Evolutionary conservation across 2,329 filamentous ascomycete genomes (phyloP), one percentile per base, ranked within the genome.

Genomic region (Colletotrichum sp.): DNA sequence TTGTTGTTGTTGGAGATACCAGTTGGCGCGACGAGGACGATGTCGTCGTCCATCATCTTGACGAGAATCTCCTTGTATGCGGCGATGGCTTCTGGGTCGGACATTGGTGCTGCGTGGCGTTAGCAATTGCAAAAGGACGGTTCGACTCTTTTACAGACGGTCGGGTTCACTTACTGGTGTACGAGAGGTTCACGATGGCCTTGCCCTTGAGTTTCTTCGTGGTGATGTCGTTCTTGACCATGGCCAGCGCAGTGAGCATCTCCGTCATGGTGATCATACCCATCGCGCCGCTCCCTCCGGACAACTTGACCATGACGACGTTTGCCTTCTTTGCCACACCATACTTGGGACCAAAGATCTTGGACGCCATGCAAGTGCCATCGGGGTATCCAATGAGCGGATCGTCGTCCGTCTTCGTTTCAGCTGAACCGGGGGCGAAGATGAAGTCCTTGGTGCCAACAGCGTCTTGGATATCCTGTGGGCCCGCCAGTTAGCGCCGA

Each of bases 21-120:
- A 0, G 60, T 64, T 2, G 60, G n/a, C 6, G 60, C 60, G 12
- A 64, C 28, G 12, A 64, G 60, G 4, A 64, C 60, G 30, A 64
- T 64, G 60, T 64, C 60, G 30, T 64, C 60, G 28, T 64, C 28
- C 60, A 64, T 64, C 60, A 64, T 64, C 30, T 64, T 64, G n/a
- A 34, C 60, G 9, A 64, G 30, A 0, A 64, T 64, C 30, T 64
- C 60, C 2, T 64, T 64, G 30, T 64, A 64, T 8, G 60, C 26
- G 5, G 26, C 60, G 60, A 64, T 64, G 30, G 60, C 15, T 0
- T 64, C n/a, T 0, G 26, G 26, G 1, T 64, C 30, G 60, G 28
- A 28, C n/a, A 64, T 32, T 21, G 60, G 60, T n/a, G 60, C 60
- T 64, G 13, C 32, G 8, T 2, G 2, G 60, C 28, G 2, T 64